Percentiles rank a stretch among this genome's conserved stretches.
Evolutionary conservation across 352 stramenopile genomes (phyloP).

Genomic region (Globisporangium cederbergense): DNA sequence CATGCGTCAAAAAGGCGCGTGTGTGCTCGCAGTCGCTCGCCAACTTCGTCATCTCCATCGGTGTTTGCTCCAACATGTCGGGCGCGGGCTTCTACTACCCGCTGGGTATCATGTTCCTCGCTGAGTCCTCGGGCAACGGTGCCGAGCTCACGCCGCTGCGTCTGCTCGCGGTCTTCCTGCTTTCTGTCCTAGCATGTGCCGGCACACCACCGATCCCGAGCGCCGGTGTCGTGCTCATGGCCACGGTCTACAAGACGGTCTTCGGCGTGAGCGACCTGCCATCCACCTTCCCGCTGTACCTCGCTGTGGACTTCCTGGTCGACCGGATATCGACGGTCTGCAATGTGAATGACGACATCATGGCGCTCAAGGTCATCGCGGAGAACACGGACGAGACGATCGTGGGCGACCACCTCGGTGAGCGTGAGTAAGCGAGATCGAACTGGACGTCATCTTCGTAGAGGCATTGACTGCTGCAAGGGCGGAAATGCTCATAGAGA

Average conservation of each 20-base stretch:
- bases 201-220: constrained; percentile 54
- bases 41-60: constrained; percentile 76
- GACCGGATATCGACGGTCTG: constrained; percentile 65
- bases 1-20: constrained; percentile 54
- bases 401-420: constrained; percentile 46
- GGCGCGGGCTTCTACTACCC: constrained; percentile 58
- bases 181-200: constrained; percentile 51
- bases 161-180: constrained; percentile 47
- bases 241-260: constrained; percentile 60
- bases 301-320: constrained; percentile 62
- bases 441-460: neutral
- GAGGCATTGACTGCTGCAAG: neutral
- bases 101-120: constrained; percentile 57
- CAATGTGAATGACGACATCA: constrained; percentile 81
- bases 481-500: no score
- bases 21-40: constrained; percentile 67
- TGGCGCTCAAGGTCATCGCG: constrained; percentile 72
- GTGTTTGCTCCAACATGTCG: constrained; percentile 58
- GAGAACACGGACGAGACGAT: constrained; percentile 73
- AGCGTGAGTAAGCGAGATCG: constrained; percentile 21
- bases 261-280: constrained; percentile 46
- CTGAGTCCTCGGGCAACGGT: constrained; percentile 53
- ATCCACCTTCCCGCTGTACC: constrained; percentile 50
- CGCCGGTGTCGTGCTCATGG: constrained; percentile 47
- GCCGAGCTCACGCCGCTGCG: constrained; percentile 44